Evolutionary conservation across 176 grass and related monocot genomes (phyloP), one percentile per base, ranked within the genome.

Genomic region (Hyparrhenia diplandra): DNA sequence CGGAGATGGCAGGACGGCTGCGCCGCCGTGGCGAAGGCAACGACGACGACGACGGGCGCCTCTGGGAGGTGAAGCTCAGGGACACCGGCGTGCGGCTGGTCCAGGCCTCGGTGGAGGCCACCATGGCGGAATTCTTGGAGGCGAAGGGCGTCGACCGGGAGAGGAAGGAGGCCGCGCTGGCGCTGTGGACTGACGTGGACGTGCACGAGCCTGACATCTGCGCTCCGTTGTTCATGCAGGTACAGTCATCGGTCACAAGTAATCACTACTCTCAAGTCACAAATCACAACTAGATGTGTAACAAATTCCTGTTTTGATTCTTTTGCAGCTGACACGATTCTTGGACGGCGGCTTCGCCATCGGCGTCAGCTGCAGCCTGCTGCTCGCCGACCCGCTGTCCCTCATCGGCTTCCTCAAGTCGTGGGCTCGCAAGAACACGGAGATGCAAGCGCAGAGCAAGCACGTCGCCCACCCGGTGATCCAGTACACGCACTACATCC

Each of bases 31-130:
- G 30, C 5, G 85, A 4, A 41, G 52, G 13, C 14, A 28, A 47
- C 13, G 62, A 23, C 55, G 58, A 55, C 5, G 85, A 30, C 16
- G 66, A 46, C 29, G 62, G 77, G 63, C 5, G 82, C 21, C 6
- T 16, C 52, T 98, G 95, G 95, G 92, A 91, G 78, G 80, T 98
- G 46, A 98, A 86, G 88, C 80, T 89, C 49, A 95, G 67, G 18
- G 92, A 95, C 52, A 74, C 86, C 17, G 90, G 92, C 24, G 76
- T 95, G 37, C 64, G 90, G 55, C 57, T 98, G 82, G 81, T 98
- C 63, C 90, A 82, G 67, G 90, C 95, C 24, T 76, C 95, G 55
- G 79, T 32, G 55, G 86, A 93, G 71, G 66, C 54, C 72, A 21
- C 54, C 52, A 59, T 98, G 88, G 20, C 73, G 3, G 86, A 83